Evolutionary conservation across 1,284 basidiomycete genomes (phyloP), one percentile per base, ranked within the genome.

Genomic region (Somion occarium): DNA sequence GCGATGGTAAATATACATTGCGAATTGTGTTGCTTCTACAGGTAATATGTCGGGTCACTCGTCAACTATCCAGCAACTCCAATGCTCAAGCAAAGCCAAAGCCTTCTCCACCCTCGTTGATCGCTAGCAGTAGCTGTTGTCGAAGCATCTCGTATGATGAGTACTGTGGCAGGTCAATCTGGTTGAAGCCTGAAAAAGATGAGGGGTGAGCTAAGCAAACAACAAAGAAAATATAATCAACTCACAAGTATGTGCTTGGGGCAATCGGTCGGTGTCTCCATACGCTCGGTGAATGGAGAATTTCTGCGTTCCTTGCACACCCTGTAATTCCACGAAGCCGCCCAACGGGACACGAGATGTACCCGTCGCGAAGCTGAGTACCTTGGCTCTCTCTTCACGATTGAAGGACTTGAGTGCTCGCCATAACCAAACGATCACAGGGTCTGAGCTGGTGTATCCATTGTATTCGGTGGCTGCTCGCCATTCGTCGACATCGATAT

Each of bases 401-500:
- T 93, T 95, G 74, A 98, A 98, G 12, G 92, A 95, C 67, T 98
- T 94, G 46, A 99, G 82, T 1, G 96, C 95, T 59, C 97, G 83
- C 97, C 97, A 99, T 88, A 94, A 98, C 95, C 96, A 99, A 27
- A 93, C 87, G 54, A 99, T 91, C 62, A 96, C 93, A 2, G 95
- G 91, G 69, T 99, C 96, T 3, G 87, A 88, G 60, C 86, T 82
- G 7, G 76, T 80, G 66, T 91, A 92, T 43, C 92, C 91, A 58
- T 88, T 91, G 72, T 93, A 89, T 66, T 94, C 93, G 1, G 93
- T 96, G 22, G 95, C 91, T 44, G 93, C 92, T 58, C 94, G 88
- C 89, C 96, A 97, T 69, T 98, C 96, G 66, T 99, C 96, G 2
- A 98, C 93, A 60, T 99, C 95, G 57, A 99, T 94, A 61, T 97